phyloP scores from a whole-genome alignment of 225 moss, liverwort and hornwort genomes.

The Sphagnum contortum region DNA sequence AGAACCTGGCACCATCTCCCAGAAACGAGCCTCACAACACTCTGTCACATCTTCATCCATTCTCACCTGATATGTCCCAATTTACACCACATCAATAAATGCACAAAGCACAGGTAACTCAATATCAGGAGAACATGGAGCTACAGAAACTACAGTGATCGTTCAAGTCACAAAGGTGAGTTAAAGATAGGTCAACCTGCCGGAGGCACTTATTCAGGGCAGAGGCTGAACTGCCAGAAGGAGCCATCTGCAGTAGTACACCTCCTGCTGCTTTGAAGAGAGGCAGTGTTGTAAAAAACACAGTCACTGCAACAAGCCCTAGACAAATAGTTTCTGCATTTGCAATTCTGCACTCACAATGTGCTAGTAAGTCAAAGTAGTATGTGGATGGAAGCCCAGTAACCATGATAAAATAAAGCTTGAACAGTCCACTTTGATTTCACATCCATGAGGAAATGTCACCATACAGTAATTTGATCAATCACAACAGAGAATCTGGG shows the following conservation, averaged over 20 bases:
- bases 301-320: constrained; percentile 59
- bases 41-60: constrained; percentile 79
- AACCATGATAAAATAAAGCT: neutral
- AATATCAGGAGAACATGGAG: too few relatives aligned
- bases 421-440: neutral
- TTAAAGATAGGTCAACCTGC: constrained; percentile 31
- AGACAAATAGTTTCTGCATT: constrained; percentile 91
- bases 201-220: constrained; percentile 83
- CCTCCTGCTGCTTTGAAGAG: constrained; percentile 82
- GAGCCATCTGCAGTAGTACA: constrained; percentile 80
- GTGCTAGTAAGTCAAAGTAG: neutral
- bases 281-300: constrained; percentile 70
- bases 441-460: too few relatives aligned
- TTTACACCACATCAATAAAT: too few relatives aligned
- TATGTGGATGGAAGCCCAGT: neutral
- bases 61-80: constrained; percentile 37
- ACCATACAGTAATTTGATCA: too few relatives aligned
- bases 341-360: constrained; percentile 42
- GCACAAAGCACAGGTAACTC: too few relatives aligned
- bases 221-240: constrained; percentile 68
- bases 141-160: too few relatives aligned
- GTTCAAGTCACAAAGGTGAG: too few relatives aligned
- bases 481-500: too few relatives aligned
- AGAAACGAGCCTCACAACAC: constrained; percentile 78
- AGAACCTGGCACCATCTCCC: constrained; percentile 82